Percentiles rank a stretch among this genome's conserved stretches.
These are phyloP conservation scores for Secale cereale DNA, from an alignment of 176 grass and related monocot species.

Conservation along the genomic window DNA sequence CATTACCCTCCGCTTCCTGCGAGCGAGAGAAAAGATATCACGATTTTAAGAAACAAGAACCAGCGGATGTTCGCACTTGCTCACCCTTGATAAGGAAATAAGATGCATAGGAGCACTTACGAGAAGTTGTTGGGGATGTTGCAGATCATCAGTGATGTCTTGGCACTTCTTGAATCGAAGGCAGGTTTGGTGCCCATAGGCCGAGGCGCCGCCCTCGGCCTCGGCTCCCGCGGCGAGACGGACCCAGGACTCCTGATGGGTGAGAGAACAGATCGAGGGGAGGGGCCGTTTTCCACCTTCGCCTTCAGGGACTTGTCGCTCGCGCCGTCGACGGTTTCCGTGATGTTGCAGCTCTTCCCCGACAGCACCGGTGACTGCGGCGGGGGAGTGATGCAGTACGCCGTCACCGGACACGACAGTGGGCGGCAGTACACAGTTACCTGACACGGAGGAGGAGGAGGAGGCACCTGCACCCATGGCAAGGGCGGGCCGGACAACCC, in stretches of 20 bases:
- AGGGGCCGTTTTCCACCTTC: background rate
- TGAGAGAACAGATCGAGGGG: background rate
- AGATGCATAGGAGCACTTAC: background rate
- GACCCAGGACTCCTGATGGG: background rate
- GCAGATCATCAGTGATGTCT: slow-evolving; percentile 49
- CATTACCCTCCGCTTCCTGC: slow-evolving; percentile 31
- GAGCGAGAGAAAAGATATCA: background rate
- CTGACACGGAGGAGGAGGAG: background rate
- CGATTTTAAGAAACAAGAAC: background rate
- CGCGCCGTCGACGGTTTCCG: background rate
- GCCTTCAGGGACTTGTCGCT: background rate
- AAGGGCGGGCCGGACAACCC: background rate
- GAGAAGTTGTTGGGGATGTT: slow-evolving; percentile 47
- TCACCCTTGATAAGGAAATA: background rate
- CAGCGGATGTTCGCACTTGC: no score
- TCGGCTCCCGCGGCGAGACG: background rate
- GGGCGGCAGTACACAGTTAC: background rate
- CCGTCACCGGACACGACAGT: background rate
- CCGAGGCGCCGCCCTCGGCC: background rate
- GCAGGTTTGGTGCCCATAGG: background rate
- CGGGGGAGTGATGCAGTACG: background rate
- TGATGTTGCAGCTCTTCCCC: background rate
- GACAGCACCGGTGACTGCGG: background rate
- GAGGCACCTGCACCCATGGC: background rate
- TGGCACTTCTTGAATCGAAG: background rate